Percentiles rank a stretch among this genome's conserved stretches.
Conservation (phyloP, 2,329 filamentous ascomycete species). For the Tothia fuscella region DNA sequence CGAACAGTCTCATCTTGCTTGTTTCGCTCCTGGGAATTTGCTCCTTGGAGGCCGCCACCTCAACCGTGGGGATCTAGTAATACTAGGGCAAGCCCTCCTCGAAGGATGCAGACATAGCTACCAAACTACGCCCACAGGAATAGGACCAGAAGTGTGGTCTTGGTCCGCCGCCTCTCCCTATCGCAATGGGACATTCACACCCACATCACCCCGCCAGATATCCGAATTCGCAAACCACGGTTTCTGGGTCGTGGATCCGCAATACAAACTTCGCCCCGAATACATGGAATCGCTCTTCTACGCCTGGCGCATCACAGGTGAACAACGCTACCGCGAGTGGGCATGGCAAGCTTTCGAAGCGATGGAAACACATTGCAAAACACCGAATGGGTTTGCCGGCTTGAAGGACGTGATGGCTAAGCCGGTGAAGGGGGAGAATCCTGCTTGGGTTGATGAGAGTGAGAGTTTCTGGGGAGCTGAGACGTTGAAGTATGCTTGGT, state of each 20-base stretch:
- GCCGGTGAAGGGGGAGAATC: slow-evolving; percentile 13
- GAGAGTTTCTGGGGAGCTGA: slow-evolving; percentile 60
- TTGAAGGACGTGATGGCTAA: slow-evolving; percentile 24
- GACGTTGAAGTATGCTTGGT: slow-evolving; percentile 55
- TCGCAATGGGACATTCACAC: slow-evolving; percentile 20
- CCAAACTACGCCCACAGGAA: slow-evolving; percentile 24
- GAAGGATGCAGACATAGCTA: slow-evolving; percentile 29
- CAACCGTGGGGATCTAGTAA: slow-evolving; percentile 20
- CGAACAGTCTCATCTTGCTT: slow-evolving; percentile 27
- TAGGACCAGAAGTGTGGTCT: slow-evolving; percentile 27
- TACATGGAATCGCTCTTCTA: slow-evolving; percentile 30
- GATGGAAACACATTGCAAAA: slow-evolving; percentile 26
- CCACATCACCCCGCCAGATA: slow-evolving; percentile 18
- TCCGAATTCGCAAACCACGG: slow-evolving; percentile 20
- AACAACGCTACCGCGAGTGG: slow-evolving; percentile 28
- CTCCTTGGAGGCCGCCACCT: slow-evolving; percentile 27
- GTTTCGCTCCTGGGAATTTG: slow-evolving; percentile 28
- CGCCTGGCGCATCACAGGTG: slow-evolving; percentile 29
- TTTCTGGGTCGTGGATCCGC: slow-evolving; percentile 23
- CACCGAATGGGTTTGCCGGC: slow-evolving; percentile 27
- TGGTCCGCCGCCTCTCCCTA: slow-evolving; percentile 28
- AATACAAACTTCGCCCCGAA: slow-evolving; percentile 26
- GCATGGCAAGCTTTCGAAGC: slow-evolving; percentile 30
- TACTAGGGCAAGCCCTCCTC: slow-evolving; percentile 27
- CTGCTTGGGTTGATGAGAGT: slow-evolving; percentile 24